These are phyloP conservation scores for Gentiana macrophylla DNA, from an alignment of 257 asterid species.

Conservation along the genomic window DNA sequence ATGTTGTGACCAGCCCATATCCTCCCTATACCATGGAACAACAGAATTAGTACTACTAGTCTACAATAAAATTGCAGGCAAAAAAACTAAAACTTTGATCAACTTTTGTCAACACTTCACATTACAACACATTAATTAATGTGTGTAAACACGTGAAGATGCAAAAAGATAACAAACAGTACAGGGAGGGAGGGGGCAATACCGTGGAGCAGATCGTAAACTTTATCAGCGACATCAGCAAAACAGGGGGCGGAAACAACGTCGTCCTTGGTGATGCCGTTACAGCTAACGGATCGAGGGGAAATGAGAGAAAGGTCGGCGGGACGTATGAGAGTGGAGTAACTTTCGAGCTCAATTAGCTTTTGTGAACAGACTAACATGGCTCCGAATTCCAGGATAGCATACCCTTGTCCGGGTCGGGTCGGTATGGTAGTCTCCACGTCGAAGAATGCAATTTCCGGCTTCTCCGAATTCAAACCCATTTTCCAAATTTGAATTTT, in stretches of 20 bases:
- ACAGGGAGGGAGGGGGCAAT: neutral
- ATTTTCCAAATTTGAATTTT: neutral
- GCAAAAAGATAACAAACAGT: no score
- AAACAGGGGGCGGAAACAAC: slow-evolving; percentile 69
- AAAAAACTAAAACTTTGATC: no score
- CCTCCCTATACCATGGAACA: slow-evolving; percentile 10
- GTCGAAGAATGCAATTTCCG: slow-evolving; percentile 89
- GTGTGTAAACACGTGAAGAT: no score
- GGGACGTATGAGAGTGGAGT: slow-evolving; percentile 76
- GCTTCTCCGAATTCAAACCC: slow-evolving; percentile 31
- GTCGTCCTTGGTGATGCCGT: slow-evolving; percentile 58
- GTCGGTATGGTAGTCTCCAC: slow-evolving; percentile 83
- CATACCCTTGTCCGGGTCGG: slow-evolving; percentile 58
- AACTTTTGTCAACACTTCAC: no score
- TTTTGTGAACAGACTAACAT: slow-evolving; percentile 89
- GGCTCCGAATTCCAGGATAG: slow-evolving; percentile 80
- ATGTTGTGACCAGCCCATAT: slow-evolving; percentile 30
- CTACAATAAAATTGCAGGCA: no score
- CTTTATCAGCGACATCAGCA: slow-evolving; percentile 60
- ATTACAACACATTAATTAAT: no score
- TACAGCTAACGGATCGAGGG: slow-evolving; percentile 68
- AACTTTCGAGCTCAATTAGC: slow-evolving; percentile 67
- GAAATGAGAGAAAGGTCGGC: slow-evolving; percentile 54
- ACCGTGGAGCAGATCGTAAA: slow-evolving; percentile 82
- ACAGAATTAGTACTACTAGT: neutral